These are phyloP conservation scores for Penicillium taxi DNA, from an alignment of 495 filamentous ascomycete species.

Conservation along the genomic window DNA sequence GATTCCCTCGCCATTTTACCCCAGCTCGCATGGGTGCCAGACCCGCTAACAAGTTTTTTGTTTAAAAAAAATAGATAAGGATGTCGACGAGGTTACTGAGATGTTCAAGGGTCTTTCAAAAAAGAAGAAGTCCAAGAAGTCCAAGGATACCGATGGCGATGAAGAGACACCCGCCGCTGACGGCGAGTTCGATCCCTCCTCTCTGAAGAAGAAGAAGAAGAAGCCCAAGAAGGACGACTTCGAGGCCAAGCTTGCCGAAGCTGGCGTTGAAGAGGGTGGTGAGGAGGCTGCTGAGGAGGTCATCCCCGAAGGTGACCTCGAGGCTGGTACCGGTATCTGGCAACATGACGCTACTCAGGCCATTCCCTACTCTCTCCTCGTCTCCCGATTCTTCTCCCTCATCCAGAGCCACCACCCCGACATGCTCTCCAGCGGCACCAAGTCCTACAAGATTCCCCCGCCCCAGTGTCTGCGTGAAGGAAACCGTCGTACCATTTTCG, in stretches of 20 bases:
- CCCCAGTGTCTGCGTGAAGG: constrained; percentile 99
- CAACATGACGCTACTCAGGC: constrained; percentile 63
- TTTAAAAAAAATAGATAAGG: constrained; percentile 44
- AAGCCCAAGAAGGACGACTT: constrained; percentile 72
- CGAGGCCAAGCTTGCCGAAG: constrained; percentile 71
- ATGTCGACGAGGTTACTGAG: constrained; percentile 63
- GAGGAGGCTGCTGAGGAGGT: constrained; percentile 45
- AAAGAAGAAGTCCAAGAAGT: constrained; percentile 67
- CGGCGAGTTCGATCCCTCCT: constrained; percentile 63
- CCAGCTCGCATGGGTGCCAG: neutral
- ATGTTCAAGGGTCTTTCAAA: constrained; percentile 82
- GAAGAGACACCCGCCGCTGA: constrained; percentile 54
- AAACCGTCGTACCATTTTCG: constrained; percentile 99
- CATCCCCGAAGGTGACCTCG: constrained; percentile 63
- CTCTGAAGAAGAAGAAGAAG: constrained; percentile 95
- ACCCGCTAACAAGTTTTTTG: constrained; percentile 8
- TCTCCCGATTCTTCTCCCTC: constrained; percentile 85
- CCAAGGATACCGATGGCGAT: constrained; percentile 51
- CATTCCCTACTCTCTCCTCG: constrained; percentile 76
- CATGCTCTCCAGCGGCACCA: constrained; percentile 73
- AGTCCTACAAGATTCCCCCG: constrained; percentile 97
- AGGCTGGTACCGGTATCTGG: constrained; percentile 93
- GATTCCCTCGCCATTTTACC: constrained; percentile 2
- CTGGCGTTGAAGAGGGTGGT: constrained; percentile 48
- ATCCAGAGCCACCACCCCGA: constrained; percentile 92